phyloP scores from a whole-genome alignment of 768 basidiomycete genomes.

The Mycena epipterygia region DNA sequence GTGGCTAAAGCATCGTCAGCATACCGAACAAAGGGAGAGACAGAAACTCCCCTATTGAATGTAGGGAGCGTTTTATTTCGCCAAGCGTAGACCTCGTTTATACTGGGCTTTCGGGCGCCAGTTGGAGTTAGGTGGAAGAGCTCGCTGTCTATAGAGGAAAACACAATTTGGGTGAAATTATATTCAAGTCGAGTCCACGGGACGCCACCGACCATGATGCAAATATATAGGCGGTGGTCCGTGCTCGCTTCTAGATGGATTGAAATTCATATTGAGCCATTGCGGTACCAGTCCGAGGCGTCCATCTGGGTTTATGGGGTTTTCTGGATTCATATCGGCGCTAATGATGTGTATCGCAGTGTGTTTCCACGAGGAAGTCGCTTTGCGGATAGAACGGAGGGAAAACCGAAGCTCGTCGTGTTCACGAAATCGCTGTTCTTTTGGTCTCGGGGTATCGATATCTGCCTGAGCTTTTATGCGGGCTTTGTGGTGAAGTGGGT shows the following conservation, averaged over 20 bases:
- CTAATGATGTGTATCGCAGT: conserved; percentile 47
- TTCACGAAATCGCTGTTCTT: conserved; percentile 42
- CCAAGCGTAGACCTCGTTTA: conserved; percentile 18
- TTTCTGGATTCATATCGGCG: conserved; percentile 46
- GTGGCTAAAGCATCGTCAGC: conserved; percentile 38
- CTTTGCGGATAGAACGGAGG: conserved; percentile 46
- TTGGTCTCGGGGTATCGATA: not conserved
- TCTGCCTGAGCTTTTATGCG: not conserved
- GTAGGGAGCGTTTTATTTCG: conserved; percentile 31
- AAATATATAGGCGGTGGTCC: conserved; percentile 41
- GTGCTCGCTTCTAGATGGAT: conserved; percentile 38
- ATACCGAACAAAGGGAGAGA: not conserved
- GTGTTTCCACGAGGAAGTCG: conserved; percentile 42
- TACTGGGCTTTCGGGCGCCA: not conserved
- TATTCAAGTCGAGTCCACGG: conserved; percentile 34
- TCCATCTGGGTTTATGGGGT: conserved; percentile 24
- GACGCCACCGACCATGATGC: conserved; percentile 49
- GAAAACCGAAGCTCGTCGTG: conserved; percentile 54
- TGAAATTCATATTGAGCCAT: conserved; percentile 47
- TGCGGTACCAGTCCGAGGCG: conserved; percentile 54
- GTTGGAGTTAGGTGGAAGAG: conserved; percentile 28
- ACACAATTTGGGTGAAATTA: conserved; percentile 30
- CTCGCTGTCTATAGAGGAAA: conserved; percentile 30
- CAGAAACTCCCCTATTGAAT: conserved; percentile 48
- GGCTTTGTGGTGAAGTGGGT: conserved; percentile 10